phyloP scores from a whole-genome alignment of 352 stramenopile genomes.

The Thalassiosira mediterranea region DNA sequence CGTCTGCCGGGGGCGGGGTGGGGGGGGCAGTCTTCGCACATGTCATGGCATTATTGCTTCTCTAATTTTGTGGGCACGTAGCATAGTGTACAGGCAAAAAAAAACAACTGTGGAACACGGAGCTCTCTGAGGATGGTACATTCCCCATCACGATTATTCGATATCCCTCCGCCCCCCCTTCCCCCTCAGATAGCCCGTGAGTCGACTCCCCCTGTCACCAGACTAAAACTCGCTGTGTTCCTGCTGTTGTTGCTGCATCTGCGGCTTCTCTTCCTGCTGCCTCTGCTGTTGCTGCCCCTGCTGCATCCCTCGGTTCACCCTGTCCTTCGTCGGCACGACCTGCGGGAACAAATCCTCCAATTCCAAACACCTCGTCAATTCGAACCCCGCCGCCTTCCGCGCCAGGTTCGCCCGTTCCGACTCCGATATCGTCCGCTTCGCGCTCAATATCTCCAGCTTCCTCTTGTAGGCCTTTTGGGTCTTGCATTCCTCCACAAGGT shows the following conservation, averaged over 20 bases:
- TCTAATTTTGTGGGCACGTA: too few relatives aligned
- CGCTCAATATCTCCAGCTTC: conserved; percentile 45
- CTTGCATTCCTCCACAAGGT: conserved; percentile 81
- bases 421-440: conserved; percentile 34
- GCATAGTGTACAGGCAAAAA: too few relatives aligned
- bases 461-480: conserved; percentile 74
- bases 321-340: conserved; percentile 30
- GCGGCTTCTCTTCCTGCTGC: neutral
- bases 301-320: conserved; percentile 28
- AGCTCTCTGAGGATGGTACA: too few relatives aligned
- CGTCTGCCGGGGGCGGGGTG: too few relatives aligned
- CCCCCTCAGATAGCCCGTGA: too few relatives aligned
- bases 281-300: neutral
- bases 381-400: conserved; percentile 66
- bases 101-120: too few relatives aligned
- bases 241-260: neutral
- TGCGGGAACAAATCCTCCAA: conserved; percentile 77
- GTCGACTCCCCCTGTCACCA: neutral
- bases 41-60: too few relatives aligned
- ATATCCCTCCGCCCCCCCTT: neutral
- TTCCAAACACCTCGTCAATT: conserved; percentile 77
- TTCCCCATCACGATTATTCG: too few relatives aligned
- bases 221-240: neutral
- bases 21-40: too few relatives aligned
- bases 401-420: conserved; percentile 51